Conservation (phyloP, 306 rosid genomes). For the Cucurbita moschata region DNA sequence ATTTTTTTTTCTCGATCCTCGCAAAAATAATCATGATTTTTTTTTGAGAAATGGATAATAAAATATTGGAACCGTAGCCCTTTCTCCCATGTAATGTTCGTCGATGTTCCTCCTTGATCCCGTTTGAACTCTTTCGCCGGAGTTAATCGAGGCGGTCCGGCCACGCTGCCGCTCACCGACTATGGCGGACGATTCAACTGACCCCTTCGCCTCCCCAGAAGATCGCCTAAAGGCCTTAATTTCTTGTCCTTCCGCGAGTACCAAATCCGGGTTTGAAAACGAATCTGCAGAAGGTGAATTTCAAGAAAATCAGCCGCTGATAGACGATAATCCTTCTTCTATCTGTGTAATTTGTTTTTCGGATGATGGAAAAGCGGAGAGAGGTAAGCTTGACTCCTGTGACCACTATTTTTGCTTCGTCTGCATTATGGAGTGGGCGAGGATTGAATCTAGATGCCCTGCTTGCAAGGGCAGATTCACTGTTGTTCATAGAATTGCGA, state of each 20-base stretch:
- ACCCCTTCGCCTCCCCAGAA: constrained; percentile 9
- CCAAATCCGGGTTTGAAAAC: background rate
- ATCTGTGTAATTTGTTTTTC: constrained; percentile 51
- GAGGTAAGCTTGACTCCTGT: constrained; percentile 67
- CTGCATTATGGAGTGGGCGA: constrained; percentile 79
- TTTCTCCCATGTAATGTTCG: background rate
- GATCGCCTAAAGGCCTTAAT: constrained; percentile 29
- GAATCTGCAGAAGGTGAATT: background rate
- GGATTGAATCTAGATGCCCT: constrained; percentile 72
- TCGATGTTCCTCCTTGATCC: background rate
- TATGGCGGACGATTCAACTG: constrained; percentile 22
- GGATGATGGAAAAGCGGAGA: constrained; percentile 26
- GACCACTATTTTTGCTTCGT: constrained; percentile 61
- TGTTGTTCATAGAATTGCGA: constrained; percentile 35
- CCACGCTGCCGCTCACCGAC: background rate
- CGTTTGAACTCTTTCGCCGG: background rate
- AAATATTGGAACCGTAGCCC: background rate
- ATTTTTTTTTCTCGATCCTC: too few species aligned
- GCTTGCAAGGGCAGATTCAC: constrained; percentile 61
- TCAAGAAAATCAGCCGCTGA: background rate
- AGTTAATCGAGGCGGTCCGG: background rate
- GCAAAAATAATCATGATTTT: too few species aligned
- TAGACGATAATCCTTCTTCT: constrained; percentile 2
- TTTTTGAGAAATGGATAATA: background rate
- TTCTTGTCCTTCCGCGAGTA: background rate